Base-by-base conservation (phyloP, 257 asterid species). In the Verbascum thapsus region DNA sequence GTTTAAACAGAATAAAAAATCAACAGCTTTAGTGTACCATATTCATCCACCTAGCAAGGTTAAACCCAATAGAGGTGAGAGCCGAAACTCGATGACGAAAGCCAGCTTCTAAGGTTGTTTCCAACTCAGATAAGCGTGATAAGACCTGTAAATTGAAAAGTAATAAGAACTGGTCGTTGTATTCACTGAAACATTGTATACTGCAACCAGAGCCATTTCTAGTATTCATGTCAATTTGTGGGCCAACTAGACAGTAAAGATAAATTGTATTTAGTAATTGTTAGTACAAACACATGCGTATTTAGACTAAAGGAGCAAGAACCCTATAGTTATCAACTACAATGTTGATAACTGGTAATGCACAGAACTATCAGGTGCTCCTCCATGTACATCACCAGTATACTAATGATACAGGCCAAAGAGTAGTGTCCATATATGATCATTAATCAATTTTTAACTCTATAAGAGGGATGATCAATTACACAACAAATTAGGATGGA, bases 71-170 rank as follows among this genome's bases (percentile, higher is more conserved):
- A 66, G 95, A 81, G 20, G 84, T 72, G 43, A 94, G 86, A 71
- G 91, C 90, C 79, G 78, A 71, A 75, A 90, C 82, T 57, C 95
- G 89, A 69, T 94, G 99, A 48, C 79, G 80, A 48, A 81, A 71
- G 69, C 99, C 95, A 77, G 96, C 98, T 76, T 88, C 95, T 72
- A 94, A 79, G 51, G 99, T 94, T 60, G 91, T 79, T 66, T 84
- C 96, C 67, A 94, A 76, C 75, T 94, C 99, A 78, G 92, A 86
- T 49, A 88, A 75, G 78, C 87, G 95, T 66, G 92, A 86, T 54
- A 84, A 67, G 66, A 94, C 96, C 98, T 94, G 85, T 17, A 68
- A 68, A 72, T 35, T 68, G 60, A 59, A 72, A 59, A 75, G 52
- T 53, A 39, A 54, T 53, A 43, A 8, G 11, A 8, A 12, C 34